Evolutionary conservation across 2,329 filamentous ascomycete genomes (phyloP).

Genomic region (Diplodia mutila): DNA sequence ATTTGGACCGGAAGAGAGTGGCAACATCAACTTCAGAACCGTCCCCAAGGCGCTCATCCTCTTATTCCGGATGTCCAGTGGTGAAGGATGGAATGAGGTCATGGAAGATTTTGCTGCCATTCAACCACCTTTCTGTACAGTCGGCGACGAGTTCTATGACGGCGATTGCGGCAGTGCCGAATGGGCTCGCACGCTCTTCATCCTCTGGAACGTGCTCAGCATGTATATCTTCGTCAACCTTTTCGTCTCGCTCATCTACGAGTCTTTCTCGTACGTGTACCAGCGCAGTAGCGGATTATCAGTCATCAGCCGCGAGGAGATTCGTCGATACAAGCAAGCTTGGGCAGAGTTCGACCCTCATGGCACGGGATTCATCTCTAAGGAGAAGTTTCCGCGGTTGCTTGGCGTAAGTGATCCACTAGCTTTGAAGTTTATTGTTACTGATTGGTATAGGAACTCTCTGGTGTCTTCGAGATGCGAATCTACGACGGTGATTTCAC

Average conservation of each 20-base stretch:
- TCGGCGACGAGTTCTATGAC: constrained; percentile 71
- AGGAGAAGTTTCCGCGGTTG: constrained; percentile 84
- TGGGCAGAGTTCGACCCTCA: constrained; percentile 95
- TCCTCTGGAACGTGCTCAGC: constrained; percentile 98
- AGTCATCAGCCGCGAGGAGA: constrained; percentile 88
- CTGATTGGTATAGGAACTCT: constrained; percentile 65
- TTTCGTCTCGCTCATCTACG: constrained; percentile 98
- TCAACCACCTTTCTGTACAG: constrained; percentile 78
- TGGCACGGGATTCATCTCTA: constrained; percentile 87
- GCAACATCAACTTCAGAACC: constrained; percentile 88
- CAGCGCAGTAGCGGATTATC: constrained; percentile 93
- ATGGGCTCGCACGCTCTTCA: constrained; percentile 89
- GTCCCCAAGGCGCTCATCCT: constrained; percentile 93
- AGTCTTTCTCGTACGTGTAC: constrained; percentile 99
- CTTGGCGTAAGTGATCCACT: constrained; percentile 64
- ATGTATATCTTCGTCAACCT: constrained; percentile 99
- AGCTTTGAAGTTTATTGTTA: constrained; percentile 25
- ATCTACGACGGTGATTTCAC: constrained; percentile 93
- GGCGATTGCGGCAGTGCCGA: constrained; percentile 90
- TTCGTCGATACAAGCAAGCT: constrained; percentile 95
- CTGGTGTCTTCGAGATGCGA: constrained; percentile 94
- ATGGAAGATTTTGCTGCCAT: constrained; percentile 95
- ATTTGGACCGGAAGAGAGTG: constrained; percentile 72
- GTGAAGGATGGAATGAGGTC: constrained; percentile 93
- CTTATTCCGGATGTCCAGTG: constrained; percentile 88